Evolutionary conservation across 164 flowering plant species (phyloP), one percentile per base, ranked within the genome.

Genomic region (Protea cynaroides): DNA sequence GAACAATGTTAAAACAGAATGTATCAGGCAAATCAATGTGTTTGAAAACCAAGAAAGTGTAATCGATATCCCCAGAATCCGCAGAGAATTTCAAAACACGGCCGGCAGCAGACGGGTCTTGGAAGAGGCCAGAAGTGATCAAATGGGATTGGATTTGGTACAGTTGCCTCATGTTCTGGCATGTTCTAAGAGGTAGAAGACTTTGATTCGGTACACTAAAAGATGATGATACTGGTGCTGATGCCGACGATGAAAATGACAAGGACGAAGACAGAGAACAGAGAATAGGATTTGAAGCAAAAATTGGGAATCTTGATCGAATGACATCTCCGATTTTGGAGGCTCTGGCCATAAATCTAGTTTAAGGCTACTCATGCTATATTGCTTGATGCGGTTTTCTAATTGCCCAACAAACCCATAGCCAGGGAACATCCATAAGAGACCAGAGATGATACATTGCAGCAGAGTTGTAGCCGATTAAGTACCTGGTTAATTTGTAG

Each of bases 91-190:
- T 73, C 25, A 89, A 66, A 25, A 85, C n/a, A n/a, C 66, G 80
- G 63, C 77, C 72, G 25, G 82, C 76, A 36, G 76, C 58, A 47
- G 76, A 78, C 8, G 86, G 79, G 71, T 76, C 51, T 65, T 67
- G 65, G 52, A 79, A 72, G 47, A 77, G 76, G 37, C 85, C 84
- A 0, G 81, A 76, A 18, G 77, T 65, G 67, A 83, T 79, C 37
- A 83, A 65, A 10, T 72, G 85, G 71, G 89, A 76, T 37, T 87
- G 90, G 74, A 87, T 75, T 72, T 89, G 86, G 24, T 37, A 62
- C 62, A 87, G 61, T 0, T 85, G 82, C 34, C 54, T 69, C 43
- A 65, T 29, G 71, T 18, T 75, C 13, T 34, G 67, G 61, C 84
- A 82, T 63, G 69, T 43, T 29, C 71, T 36, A 23, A 80, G 71